A percentile compares a stretch with the other conserved stretches of the same genome.
These are phyloP conservation scores for Gracilaria gracilis DNA, from an alignment of 23 red algal species.

Conservation along the genomic window DNA sequence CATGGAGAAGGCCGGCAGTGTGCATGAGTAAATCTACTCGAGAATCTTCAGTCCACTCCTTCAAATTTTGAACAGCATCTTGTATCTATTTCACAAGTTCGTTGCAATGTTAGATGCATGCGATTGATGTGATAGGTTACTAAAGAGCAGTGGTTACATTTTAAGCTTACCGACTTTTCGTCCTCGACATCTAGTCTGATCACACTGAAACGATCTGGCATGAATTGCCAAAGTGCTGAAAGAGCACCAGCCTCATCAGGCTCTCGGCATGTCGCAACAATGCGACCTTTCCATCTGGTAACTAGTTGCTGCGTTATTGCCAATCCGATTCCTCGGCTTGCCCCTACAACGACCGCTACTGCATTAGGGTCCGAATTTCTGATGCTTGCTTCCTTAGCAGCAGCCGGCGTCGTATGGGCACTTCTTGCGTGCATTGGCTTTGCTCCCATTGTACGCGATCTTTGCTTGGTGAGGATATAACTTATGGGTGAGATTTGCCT, in stretches of 20 bases:
- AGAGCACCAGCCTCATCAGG: conserved; percentile 59
- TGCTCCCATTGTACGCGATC: neutral
- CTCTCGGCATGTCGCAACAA: conserved; percentile 71
- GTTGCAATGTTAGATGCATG: neutral
- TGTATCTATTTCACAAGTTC: conserved; percentile 20
- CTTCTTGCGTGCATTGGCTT: neutral
- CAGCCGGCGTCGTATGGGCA: neutral
- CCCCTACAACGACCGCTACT: conserved; percentile 77
- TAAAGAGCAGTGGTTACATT: too few relatives aligned
- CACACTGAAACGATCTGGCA: conserved; percentile 65
- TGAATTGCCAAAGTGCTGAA: conserved; percentile 81
- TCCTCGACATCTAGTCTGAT: conserved; percentile 64
- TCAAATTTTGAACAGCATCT: conserved; percentile 49
- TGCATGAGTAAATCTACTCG: conserved; percentile 62
- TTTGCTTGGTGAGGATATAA: neutral
- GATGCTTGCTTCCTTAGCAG: conserved; percentile 35
- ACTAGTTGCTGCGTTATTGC: conserved; percentile 65
- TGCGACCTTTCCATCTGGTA: conserved; percentile 62
- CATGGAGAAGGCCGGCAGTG: conserved; percentile 56
- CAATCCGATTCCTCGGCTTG: conserved; percentile 71
- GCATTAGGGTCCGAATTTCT: conserved; percentile 68
- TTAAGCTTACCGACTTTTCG: conserved; percentile 44
- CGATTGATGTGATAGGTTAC: too few relatives aligned
- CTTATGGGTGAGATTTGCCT: neutral
- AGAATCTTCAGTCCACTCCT: conserved; percentile 32